Percentiles rank a stretch among this genome's conserved stretches.
phyloP scores from a whole-genome alignment of 371 early-diverging fungal genomes.

The Mortierella sp. region DNA sequence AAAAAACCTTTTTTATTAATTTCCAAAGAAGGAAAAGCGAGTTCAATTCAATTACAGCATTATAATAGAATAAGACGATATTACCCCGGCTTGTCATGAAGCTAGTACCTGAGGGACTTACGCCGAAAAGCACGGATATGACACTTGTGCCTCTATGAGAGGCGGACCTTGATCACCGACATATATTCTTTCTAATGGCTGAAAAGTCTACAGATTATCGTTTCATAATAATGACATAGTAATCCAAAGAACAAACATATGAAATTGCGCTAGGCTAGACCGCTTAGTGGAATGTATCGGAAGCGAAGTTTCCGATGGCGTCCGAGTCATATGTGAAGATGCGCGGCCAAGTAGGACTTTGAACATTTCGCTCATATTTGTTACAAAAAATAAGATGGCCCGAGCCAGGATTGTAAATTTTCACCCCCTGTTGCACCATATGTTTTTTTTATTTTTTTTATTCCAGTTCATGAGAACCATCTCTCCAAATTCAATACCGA shows the following conservation, averaged over 20 bases:
- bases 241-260: background rate
- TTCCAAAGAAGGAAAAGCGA: conserved; percentile 42
- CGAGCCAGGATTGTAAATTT: conserved; percentile 20
- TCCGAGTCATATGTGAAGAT: conserved; percentile 24
- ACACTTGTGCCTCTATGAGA: no score
- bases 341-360: conserved; percentile 7
- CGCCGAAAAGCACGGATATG: no score
- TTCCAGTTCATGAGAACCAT: no score
- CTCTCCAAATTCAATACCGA: no score
- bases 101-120: background rate
- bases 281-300: conserved; percentile 30
- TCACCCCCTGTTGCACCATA: conserved; percentile 12
- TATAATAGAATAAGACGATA: background rate
- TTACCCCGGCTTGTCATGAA: background rate
- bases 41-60: background rate
- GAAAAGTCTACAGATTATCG: no score
- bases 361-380: background rate
- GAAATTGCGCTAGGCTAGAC: background rate
- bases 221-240: no score
- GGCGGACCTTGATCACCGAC: no score
- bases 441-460: background rate
- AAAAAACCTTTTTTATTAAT: conserved; percentile 38
- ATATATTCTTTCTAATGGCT: no score
- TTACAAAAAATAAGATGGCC: conserved; percentile 11
- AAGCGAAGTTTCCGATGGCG: background rate